Evolutionary conservation across 108 stramenopile genomes (phyloP).

Genomic region (Pseudonitzschia multistriata): DNA sequence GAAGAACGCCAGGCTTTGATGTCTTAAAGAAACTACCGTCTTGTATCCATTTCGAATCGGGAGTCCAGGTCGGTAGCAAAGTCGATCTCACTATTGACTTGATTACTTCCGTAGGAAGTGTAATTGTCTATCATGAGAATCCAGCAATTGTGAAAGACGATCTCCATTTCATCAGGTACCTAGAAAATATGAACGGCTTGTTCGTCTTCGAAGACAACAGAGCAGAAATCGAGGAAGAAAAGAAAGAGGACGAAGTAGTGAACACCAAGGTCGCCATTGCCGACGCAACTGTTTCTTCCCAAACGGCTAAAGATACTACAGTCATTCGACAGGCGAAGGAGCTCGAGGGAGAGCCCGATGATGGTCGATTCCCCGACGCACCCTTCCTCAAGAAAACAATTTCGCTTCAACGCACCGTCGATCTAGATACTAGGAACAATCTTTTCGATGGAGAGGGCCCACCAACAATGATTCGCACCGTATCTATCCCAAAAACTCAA

Average conservation of each 20-base stretch:
- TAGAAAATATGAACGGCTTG: constrained; percentile 78
- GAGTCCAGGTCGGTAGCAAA: constrained; percentile 49
- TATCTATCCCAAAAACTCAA: constrained; percentile 3
- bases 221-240: constrained; percentile 1
- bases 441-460: neutral
- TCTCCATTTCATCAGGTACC: constrained; percentile 71
- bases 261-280: neutral
- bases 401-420: constrained; percentile 4
- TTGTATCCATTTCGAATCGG: constrained; percentile 63
- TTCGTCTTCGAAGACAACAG: constrained; percentile 60
- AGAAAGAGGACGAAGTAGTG: neutral
- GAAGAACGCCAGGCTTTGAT: constrained; percentile 67
- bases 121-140: constrained; percentile 65
- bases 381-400: constrained; percentile 12
- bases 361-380: constrained; percentile 8
- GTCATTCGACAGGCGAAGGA: constrained; percentile 10
- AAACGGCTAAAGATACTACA: constrained; percentile 2
- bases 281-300: constrained; percentile 14
- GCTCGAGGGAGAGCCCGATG: neutral
- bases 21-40: constrained; percentile 70
- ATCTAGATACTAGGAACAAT: neutral
- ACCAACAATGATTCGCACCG: constrained; percentile 13
- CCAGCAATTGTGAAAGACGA: constrained; percentile 52
- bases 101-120: constrained; percentile 64
- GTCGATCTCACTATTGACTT: constrained; percentile 70